These are phyloP conservation scores for Amanita rimosa DNA, from an alignment of 768 basidiomycete genomes.

Conservation along the genomic window DNA sequence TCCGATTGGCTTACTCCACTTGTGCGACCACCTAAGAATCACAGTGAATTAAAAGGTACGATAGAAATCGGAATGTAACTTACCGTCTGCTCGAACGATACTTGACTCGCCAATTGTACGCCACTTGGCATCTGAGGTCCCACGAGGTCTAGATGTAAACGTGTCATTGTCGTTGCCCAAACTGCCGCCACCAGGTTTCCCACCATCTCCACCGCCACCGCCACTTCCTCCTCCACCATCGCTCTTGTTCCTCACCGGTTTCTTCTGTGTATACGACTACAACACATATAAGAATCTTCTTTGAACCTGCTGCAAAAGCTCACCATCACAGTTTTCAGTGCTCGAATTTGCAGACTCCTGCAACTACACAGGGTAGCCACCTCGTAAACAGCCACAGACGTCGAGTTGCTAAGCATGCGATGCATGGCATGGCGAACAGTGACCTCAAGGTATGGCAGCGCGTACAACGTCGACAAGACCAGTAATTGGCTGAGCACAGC, in stretches of 20 bases:
- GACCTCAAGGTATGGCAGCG: constrained; percentile 59
- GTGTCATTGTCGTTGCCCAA: constrained; percentile 21
- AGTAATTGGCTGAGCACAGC: constrained; percentile 83
- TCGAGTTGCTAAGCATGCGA: constrained; percentile 69
- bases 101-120: constrained; percentile 18
- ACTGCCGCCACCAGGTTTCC: constrained; percentile 24
- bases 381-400: constrained; percentile 88
- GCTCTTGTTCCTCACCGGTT: constrained; percentile 52
- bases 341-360: constrained; percentile 84
- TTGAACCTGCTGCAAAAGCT: constrained; percentile 10
- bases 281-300: constrained; percentile 8
- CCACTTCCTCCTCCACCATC: constrained; percentile 38
- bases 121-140: constrained; percentile 66
- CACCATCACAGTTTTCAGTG: constrained; percentile 80
- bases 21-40: background rate
- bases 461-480: constrained; percentile 75
- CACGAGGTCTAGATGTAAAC: constrained; percentile 45
- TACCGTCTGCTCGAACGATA: constrained; percentile 7
- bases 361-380: constrained; percentile 88
- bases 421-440: constrained; percentile 96
- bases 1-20: background rate
- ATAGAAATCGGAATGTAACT: background rate
- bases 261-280: constrained; percentile 73
- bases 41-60: background rate
- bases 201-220: constrained; percentile 24